Evolutionary conservation across 2,329 filamentous ascomycete species (phyloP), one percentile per base, ranked within the genome.

Genomic region (Cercospora sp.): DNA sequence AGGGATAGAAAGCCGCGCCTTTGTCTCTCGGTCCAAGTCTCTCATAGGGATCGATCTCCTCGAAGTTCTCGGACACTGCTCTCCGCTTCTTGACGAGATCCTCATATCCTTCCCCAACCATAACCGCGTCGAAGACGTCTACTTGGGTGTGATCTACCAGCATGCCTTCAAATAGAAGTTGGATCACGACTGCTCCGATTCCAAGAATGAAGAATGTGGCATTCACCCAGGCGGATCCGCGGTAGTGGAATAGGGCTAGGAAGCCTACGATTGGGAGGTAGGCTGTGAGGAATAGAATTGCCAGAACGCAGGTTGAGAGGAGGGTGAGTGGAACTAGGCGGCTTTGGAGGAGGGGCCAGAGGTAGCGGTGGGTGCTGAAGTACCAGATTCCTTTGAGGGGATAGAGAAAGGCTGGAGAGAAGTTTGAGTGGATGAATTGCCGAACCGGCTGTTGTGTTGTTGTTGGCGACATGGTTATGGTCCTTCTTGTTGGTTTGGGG

Each of bases 261-360:
- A 99, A 92, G 1, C 92, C 91, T 65, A 93, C 93, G 78, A 98
- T 92, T 0, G 94, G 94, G 2, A 97, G 81, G 74, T 97, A 98
- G 0, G 92, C 85, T 79, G 95, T 96, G 12, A 92, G 84, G 79
- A 98, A 98, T 20, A 98, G 87, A 20, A 96, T 84, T n/a, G 89
- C 82, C 70, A 97, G 92, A 13, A 97, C 91, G 64, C 95, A 88
- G 13, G 90, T 82, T 0, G 94, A 97, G 12, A 97, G 89, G 13
- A 97, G 82, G 2, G 91, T 87, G 30, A 97, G 85, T 0, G 94
- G 94, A 0, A 98, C 80, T 2, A 99, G 83, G 16, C 94, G 89
- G 26, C 91, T 85, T 66, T 87, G 84, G 72, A 97, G 90, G 1
- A 97, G 86, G 26, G 94, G 93, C 80, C 91, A 96, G 72, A 95